Evolutionary conservation across 1,284 basidiomycete genomes (phyloP), one percentile per base, ranked within the genome.

Genomic region (Cutaneotrichosporon sp.): DNA sequence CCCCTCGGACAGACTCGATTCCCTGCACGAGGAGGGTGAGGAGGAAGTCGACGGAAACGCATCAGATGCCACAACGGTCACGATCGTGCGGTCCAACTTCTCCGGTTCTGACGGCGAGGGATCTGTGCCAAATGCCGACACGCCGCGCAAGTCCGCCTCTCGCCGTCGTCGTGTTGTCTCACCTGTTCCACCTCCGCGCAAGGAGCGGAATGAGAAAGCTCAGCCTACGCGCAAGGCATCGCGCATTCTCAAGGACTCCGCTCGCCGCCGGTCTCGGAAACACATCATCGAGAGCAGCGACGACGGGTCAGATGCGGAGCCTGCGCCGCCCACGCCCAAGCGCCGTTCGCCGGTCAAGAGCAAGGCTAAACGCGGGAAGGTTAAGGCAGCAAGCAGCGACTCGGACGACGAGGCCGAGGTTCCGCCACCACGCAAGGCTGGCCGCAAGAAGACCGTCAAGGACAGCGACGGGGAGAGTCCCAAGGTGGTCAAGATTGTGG

Each of bases 51-150:
- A 57, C 20, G 68, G 63, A 8, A 38, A 61, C n/a, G 59, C 59
- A 17, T 66, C 65, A 0, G 65, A 68, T 31, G 65, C 67, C 10
- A 71, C 70, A 4, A 64, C 67, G 4, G 56, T 60, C 25, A 71
- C 70, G 3, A 46, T 67, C 6, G 61, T 56, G 1, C 61, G 60
- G 26, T 59, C 56, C 5, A 43, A 61, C 6, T 59, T 62, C 33
- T 64, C 62, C 9, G 51, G 48, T 3, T 37, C 26, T 9, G 55
- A 57, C 7, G 38, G 41, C 25, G 44, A 51, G 9, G 17, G 22
- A 8, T 48, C 44, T n/a, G n/a, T n/a, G n/a, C n/a, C n/a, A n/a
- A n/a, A n/a, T n/a, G n/a, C n/a, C n/a, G n/a, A n/a, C n/a, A n/a
- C n/a, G n/a, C n/a, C n/a, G n/a, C n/a, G n/a, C n/a, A n/a, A n/a